A percentile compares a stretch with the other conserved stretches of the same genome.
These are phyloP conservation scores for Amanita molliuscula DNA, from an alignment of 768 basidiomycete species.

Conservation along the genomic window DNA sequence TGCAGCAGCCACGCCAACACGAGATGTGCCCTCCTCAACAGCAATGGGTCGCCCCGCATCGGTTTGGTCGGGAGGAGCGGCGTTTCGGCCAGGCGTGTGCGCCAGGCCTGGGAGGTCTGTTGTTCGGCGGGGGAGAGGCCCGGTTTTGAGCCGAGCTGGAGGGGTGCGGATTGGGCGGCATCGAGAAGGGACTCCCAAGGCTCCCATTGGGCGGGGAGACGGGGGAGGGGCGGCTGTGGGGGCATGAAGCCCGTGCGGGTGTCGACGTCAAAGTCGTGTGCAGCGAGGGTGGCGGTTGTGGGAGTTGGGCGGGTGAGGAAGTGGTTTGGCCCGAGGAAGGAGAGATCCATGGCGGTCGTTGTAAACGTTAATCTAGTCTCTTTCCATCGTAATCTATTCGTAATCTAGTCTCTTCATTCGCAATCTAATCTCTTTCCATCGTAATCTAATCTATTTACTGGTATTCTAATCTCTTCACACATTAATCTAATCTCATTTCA, in stretches of 20 bases:
- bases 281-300: conserved; percentile 12
- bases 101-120: conserved; percentile 33
- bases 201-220: conserved; percentile 44
- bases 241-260: conserved; percentile 90
- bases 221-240: conserved; percentile 53
- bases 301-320: conserved; percentile 1
- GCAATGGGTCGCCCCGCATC: conserved; percentile 38
- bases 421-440: neutral
- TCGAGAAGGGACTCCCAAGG: conserved; percentile 54
- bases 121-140: conserved; percentile 25
- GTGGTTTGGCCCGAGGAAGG: conserved; percentile 1
- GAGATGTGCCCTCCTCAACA: conserved; percentile 62
- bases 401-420: no score
- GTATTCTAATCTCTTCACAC: no score
- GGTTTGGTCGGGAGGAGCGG: conserved; percentile 36
- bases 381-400: conserved; percentile 1
- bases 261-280: conserved; percentile 87
- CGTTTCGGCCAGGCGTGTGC: conserved; percentile 33
- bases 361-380: conserved; percentile 19
- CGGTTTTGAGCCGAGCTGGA: conserved; percentile 46
- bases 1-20: conserved; percentile 68
- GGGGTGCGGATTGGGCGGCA: conserved; percentile 13
- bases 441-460: conserved; percentile 8
- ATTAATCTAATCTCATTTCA: no score
- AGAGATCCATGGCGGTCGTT: neutral